These are phyloP conservation scores for Stemphylium beticola DNA, from an alignment of 2,329 filamentous ascomycete species.

Conservation along the genomic window DNA sequence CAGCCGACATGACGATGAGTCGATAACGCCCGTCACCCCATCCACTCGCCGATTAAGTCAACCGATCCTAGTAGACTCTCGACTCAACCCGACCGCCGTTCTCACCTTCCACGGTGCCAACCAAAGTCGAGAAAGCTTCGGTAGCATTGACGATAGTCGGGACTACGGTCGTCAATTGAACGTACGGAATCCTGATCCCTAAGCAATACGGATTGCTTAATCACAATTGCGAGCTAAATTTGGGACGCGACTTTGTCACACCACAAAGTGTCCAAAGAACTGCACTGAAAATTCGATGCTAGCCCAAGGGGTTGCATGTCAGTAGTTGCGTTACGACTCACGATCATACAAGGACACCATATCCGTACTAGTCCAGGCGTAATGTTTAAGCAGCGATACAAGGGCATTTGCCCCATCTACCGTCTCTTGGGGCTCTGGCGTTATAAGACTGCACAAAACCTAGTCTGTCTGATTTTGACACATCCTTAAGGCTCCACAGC, in stretches of 20 bases:
- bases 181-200: slow-evolving; percentile 48
- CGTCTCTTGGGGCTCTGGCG: background rate
- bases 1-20: slow-evolving; percentile 40
- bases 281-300: slow-evolving; percentile 10
- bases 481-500: slow-evolving; percentile 25
- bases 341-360: slow-evolving; percentile 24
- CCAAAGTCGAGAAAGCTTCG: slow-evolving; percentile 53
- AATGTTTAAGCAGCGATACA: slow-evolving; percentile 31
- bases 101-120: slow-evolving; percentile 53
- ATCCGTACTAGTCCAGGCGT: slow-evolving; percentile 20
- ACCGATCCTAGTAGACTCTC: slow-evolving; percentile 56
- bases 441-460: background rate
- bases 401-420: slow-evolving; percentile 18
- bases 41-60: slow-evolving; percentile 50
- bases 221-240: background rate
- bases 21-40: slow-evolving; percentile 43
- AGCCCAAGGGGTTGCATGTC: slow-evolving; percentile 24
- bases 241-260: background rate
- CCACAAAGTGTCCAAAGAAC: slow-evolving; percentile 1
- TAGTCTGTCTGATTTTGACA: slow-evolving; percentile 11
- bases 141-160: slow-evolving; percentile 54
- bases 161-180: slow-evolving; percentile 58
- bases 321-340: slow-evolving; percentile 35
- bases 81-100: slow-evolving; percentile 56
- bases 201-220: background rate